Evolutionary conservation across 352 stramenopile genomes (phyloP), one percentile per base, ranked within the genome.

Genomic region (Phytophthora multivora): DNA sequence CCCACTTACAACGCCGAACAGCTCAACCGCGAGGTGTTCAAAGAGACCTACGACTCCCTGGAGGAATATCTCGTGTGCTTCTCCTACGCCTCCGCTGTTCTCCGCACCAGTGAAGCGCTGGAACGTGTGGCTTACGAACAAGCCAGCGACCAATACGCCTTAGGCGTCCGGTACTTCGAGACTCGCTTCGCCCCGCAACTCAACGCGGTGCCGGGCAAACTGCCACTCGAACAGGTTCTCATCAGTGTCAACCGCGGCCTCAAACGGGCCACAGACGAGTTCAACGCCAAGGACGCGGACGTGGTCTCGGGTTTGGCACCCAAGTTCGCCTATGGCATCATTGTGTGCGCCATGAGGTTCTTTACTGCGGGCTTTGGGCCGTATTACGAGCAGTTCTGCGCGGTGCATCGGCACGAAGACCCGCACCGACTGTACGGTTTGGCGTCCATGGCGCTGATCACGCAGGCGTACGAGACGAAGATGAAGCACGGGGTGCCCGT

Each of bases 331-430:
- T 97, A 94, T 41, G 85, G 89, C 50, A 94, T 97, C 51, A 96
- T 97, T 50, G 85, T 91, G 25, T 97, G 89, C 51, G 89, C 86
- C 9, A 97, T 97, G 89, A 75, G 89, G 38, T 93, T 90, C 70
- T 97, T 97, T 69, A 86, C 86, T 6, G 56, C 70, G n/a, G 73
- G 69, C 3, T 92, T 94, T 54, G 80, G 80, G 31, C 86, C 86
- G 18, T 97, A 96, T 71, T 96, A 94, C 57, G 51, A 81, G 54
- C 75, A 91, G 16, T 96, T 96, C 23, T 96, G 82, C 49, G 80
- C 90, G 18, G 77, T 94, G 47, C 88, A 97, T 68, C 63, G 74
- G 21, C 66, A 80, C 49, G 86, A 94, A 54, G 83, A 93, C 42
- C 47, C 39, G 5, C 82, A 93, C 40, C 58, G 85, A n/a, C 71